A percentile compares a stretch with the other conserved stretches of the same genome.
These are phyloP conservation scores for Diaporthe sp. DNA, from an alignment of 2,329 filamentous ascomycete genomes.

Conservation along the genomic window DNA sequence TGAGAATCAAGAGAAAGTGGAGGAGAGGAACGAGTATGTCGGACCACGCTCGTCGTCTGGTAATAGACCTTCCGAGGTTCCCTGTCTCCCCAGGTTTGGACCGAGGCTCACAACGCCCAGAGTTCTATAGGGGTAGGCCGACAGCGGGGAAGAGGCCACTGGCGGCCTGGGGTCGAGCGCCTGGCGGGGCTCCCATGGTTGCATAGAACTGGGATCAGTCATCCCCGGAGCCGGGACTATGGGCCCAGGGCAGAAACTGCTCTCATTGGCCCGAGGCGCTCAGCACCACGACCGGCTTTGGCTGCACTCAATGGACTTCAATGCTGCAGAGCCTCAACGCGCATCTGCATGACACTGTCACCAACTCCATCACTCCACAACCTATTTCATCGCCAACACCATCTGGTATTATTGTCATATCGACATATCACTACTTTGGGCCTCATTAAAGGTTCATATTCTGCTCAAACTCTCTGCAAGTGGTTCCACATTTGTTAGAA, in stretches of 20 bases:
- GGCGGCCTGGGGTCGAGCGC: neutral
- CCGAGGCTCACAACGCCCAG: constrained; percentile 18
- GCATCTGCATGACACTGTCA: neutral
- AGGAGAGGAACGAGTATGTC: neutral
- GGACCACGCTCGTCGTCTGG: constrained; percentile 9
- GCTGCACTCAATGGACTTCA: neutral
- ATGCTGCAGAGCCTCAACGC: constrained; percentile 19
- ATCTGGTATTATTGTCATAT: neutral
- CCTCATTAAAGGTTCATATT: too few relatives aligned
- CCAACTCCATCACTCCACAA: neutral
- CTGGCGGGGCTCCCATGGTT: constrained; percentile 8
- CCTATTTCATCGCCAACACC: neutral
- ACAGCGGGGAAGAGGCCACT: constrained; percentile 18
- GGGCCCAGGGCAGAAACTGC: neutral
- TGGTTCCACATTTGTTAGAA: neutral
- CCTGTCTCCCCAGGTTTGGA: constrained; percentile 19
- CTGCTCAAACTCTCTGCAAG: neutral
- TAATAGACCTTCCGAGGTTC: constrained; percentile 18
- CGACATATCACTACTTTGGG: neutral
- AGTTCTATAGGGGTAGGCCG: neutral
- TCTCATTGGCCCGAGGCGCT: constrained; percentile 6
- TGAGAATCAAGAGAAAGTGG: neutral
- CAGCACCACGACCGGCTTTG: neutral
- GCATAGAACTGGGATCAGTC: constrained; percentile 1
- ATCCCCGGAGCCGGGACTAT: neutral